Conservation (phyloP, 2,329 filamentous ascomycete genomes). For the Colletotrichum higginsianum region DNA sequence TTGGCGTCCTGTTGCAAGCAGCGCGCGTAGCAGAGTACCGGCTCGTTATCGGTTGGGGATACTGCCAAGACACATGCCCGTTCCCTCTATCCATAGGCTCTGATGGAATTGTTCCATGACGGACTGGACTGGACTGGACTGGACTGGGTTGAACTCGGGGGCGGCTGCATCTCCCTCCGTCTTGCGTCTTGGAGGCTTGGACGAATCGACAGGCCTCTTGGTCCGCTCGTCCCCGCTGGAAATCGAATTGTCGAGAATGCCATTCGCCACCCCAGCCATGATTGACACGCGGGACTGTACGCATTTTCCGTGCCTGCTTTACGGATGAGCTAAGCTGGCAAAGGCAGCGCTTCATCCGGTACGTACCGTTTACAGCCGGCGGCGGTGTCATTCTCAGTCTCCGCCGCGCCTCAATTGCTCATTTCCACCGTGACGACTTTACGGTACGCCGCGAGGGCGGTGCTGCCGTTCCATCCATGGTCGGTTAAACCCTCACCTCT, state of each 20-base stretch:
- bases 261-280: conserved; percentile 40
- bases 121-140: conserved; percentile 23
- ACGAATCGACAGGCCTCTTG: conserved; percentile 3
- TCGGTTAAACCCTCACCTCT: background rate
- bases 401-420: conserved; percentile 25
- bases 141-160: too few relatives aligned
- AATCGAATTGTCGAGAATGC: conserved; percentile 42
- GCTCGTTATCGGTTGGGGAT: background rate
- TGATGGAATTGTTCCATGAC: conserved; percentile 26
- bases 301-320: conserved; percentile 3
- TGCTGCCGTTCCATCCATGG: conserved; percentile 27
- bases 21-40: background rate
- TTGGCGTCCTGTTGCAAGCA: conserved; percentile 22
- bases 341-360: background rate
- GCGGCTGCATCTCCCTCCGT: background rate
- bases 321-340: conserved; percentile 13
- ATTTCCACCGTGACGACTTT: conserved; percentile 31
- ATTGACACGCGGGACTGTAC: background rate
- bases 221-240: conserved; percentile 32
- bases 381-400: conserved; percentile 25
- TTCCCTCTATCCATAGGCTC: background rate
- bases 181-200: background rate
- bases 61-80: too few relatives aligned
- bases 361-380: conserved; percentile 17
- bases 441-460: conserved; percentile 26